Evolutionary conservation across 345 rosid genomes (phyloP), one percentile per base, ranked within the genome.

Genomic region (Rubroshorea leprosula): DNA sequence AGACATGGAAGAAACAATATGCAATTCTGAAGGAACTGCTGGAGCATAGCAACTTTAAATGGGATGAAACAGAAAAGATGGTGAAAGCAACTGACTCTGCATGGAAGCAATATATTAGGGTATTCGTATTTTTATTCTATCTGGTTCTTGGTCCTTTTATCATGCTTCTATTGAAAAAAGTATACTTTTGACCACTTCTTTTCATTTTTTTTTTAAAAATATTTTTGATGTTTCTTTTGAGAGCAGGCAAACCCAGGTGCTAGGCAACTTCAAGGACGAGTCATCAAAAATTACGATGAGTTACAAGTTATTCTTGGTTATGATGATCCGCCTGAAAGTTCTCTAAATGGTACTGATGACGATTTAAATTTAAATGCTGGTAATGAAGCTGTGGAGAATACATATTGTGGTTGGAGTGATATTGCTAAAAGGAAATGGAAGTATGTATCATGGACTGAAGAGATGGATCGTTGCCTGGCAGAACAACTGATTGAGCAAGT

Each of bases 1-100:
- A 38, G 27, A 55, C 61, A n/a, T 64, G 56, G 68, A 64, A 64
- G 49, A 64, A 64, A 35, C 68, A 55, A 24, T 55, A 47, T 23
- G 61, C 31, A 16, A 47, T 64, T 31, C 49, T 64, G 19, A 55
- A 56, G 4, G 55, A 48, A 25, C 35, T 64, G 13, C 55, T 47
- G 39, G 49, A 29, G 9, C 54, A 64, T 11, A 22, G 58, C 18
- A 61, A 55, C 47, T 64, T 55, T 64, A 9, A 55, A 23, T 58
- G 62, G 62, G 52, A 58, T 45, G 22, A 45, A 11, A 18, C 51
- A 24, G 38, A 15, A 5, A 49, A 57, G 54, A 49, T 55, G 55
- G 26, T 55, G 49, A 49, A 45, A 9, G 68, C 68, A n/a, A 49
- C 17, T 48, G 61, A 56, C 23, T 21, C 29, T 6, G 55, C 49